phyloP scores from a whole-genome alignment of 768 basidiomycete species.

The Boletus pseudopeckii region DNA sequence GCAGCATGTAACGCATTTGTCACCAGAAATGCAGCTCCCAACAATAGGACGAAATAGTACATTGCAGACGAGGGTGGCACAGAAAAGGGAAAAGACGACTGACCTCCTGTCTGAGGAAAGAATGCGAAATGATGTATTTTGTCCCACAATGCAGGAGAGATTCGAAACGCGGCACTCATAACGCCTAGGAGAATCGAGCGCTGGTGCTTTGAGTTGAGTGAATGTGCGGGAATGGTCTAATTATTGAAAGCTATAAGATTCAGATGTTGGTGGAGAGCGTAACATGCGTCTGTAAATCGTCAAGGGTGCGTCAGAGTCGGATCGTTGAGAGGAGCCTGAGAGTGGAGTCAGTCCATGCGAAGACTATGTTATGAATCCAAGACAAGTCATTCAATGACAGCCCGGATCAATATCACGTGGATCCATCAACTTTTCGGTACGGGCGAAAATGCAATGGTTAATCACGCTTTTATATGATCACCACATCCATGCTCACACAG shows the following conservation, averaged over 20 bases:
- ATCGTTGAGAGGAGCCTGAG: background rate
- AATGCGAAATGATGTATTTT: slow-evolving; percentile 88
- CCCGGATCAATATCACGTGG: slow-evolving; percentile 15
- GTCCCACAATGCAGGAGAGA: slow-evolving; percentile 80
- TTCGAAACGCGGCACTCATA: slow-evolving; percentile 57
- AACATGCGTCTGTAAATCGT: slow-evolving; percentile 4
- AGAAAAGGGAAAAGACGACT: slow-evolving; percentile 19
- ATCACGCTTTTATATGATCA: too few relatives aligned
- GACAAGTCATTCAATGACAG: too few relatives aligned
- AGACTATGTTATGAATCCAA: background rate
- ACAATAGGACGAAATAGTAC: too few relatives aligned
- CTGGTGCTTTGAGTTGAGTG: too few relatives aligned
- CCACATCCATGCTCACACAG: too few relatives aligned
- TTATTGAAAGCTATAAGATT: background rate
- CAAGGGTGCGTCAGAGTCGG: background rate
- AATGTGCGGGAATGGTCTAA: background rate
- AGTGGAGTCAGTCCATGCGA: background rate
- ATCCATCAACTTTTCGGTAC: background rate
- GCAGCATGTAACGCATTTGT: background rate
- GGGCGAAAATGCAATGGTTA: too few relatives aligned
- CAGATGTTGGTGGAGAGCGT: background rate
- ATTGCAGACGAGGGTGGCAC: background rate
- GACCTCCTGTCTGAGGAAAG: slow-evolving; percentile 90
- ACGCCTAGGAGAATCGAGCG: background rate
- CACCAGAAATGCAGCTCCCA: background rate